Conservation (phyloP, 2,329 filamentous ascomycete species). For the Cryphonectria radicalis region DNA sequence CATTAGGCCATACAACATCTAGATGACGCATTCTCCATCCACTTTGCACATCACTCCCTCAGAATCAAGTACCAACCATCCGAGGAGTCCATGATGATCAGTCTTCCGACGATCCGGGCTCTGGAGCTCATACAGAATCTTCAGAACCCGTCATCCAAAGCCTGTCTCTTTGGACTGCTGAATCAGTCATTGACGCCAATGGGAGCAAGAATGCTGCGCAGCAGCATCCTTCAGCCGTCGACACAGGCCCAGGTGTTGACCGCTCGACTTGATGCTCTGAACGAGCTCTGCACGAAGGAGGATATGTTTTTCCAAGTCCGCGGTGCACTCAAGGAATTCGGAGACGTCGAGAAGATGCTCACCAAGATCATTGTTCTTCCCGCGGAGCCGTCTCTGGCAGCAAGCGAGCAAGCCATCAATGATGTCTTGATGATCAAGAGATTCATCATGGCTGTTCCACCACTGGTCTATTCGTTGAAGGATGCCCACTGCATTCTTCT, state of each 20-base stretch:
- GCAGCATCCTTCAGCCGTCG: conserved; percentile 86
- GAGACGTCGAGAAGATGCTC: conserved; percentile 79
- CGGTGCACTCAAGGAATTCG: conserved; percentile 73
- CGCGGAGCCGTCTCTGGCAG: conserved; percentile 65
- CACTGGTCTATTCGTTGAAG: conserved; percentile 69
- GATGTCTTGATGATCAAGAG: conserved; percentile 85
- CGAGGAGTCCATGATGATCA: conserved; percentile 94
- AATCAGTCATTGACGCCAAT: conserved; percentile 88
- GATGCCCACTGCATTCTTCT: conserved; percentile 69
- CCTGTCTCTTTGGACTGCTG: conserved; percentile 82
- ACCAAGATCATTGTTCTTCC: conserved; percentile 84
- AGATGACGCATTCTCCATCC: conserved; percentile 68
- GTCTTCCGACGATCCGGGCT: conserved; percentile 82
- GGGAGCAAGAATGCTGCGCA: conserved; percentile 81
- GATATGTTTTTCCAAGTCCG: conserved; percentile 82
- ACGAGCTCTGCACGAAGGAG: conserved; percentile 80
- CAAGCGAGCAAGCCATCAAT: conserved; percentile 82
- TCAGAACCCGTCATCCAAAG: conserved; percentile 74
- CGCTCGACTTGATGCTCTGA: conserved; percentile 78
- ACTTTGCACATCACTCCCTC: conserved; percentile 78
- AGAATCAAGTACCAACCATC: conserved; percentile 86
- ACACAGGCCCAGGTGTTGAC: conserved; percentile 70
- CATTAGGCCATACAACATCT: conserved; percentile 80
- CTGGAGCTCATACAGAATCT: conserved; percentile 91
- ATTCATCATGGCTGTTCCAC: conserved; percentile 71